These are phyloP conservation scores for Aureobasidium sp. DNA, from an alignment of 2,329 filamentous ascomycete genomes.

Conservation along the genomic window DNA sequence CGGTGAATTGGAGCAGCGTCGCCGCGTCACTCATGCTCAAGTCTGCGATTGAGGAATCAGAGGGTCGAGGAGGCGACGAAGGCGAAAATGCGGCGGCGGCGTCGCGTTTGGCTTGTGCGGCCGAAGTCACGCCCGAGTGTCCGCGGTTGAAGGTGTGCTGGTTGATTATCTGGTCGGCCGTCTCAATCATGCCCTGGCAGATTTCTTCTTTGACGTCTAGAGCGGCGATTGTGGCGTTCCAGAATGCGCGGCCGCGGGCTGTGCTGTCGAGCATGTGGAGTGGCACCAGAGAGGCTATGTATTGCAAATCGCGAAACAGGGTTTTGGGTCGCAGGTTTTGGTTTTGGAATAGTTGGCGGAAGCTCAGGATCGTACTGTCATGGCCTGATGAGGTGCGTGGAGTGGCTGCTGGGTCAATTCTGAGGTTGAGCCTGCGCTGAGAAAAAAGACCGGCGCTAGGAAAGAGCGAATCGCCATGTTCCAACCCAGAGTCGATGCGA, in stretches of 20 bases:
- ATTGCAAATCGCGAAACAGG: slow-evolving; percentile 45
- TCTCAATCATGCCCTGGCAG: slow-evolving; percentile 74
- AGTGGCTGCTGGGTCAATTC: slow-evolving; percentile 5
- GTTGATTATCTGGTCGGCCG: slow-evolving; percentile 62
- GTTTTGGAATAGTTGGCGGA: slow-evolving; percentile 37
- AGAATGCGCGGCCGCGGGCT: slow-evolving; percentile 66
- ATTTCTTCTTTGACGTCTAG: slow-evolving; percentile 83
- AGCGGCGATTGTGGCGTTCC: slow-evolving; percentile 81
- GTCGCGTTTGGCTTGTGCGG: slow-evolving; percentile 29
- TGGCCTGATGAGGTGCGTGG: neutral
- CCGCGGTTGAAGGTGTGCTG: slow-evolving; percentile 60
- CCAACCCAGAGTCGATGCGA: neutral
- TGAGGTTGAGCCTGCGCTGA: neutral
- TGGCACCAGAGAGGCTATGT: slow-evolving; percentile 56
- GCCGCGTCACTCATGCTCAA: slow-evolving; percentile 75
- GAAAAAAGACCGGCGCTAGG: neutral
- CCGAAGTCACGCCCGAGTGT: slow-evolving; percentile 27
- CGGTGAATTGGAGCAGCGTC: slow-evolving; percentile 85
- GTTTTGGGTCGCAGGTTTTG: slow-evolving; percentile 39
- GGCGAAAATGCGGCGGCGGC: slow-evolving; percentile 26
- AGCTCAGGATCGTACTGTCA: slow-evolving; percentile 20
- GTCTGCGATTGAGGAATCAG: slow-evolving; percentile 43
- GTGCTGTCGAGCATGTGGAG: slow-evolving; percentile 51
- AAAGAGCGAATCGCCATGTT: neutral
- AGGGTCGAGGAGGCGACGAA: slow-evolving; percentile 13